Evolutionary conservation across 768 basidiomycete genomes (phyloP).

Genomic region (Lactarius sanguifluus): DNA sequence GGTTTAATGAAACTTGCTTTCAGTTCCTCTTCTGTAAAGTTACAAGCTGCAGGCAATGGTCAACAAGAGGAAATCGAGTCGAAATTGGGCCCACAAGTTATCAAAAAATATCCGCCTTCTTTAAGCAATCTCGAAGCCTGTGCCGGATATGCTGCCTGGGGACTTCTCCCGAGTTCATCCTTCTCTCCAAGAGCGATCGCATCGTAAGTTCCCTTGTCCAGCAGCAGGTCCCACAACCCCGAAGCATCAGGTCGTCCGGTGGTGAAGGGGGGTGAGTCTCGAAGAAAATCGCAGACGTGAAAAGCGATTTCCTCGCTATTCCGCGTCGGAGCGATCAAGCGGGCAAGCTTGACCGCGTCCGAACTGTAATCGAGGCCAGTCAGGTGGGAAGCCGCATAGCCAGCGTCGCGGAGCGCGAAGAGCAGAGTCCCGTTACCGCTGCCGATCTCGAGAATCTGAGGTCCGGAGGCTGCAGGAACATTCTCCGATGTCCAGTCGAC

Average conservation of each 20-base stretch:
- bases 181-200: conserved; percentile 74
- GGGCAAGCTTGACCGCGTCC: conserved; percentile 65
- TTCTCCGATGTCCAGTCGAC: conserved; percentile 65
- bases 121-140: conserved; percentile 57
- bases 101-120: conserved; percentile 69
- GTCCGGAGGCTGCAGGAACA: conserved; percentile 47
- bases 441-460: conserved; percentile 73
- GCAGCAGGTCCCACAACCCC: conserved; percentile 64
- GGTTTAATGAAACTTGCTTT: conserved; percentile 49
- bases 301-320: conserved; percentile 50
- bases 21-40: conserved; percentile 81
- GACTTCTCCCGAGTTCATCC: conserved; percentile 51
- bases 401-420: conserved; percentile 66
- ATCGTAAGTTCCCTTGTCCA: conserved; percentile 91
- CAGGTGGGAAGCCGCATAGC: conserved; percentile 54
- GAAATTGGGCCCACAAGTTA: conserved; percentile 61
- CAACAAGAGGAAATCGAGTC: background rate
- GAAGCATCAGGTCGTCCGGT: conserved; percentile 27
- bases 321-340: conserved; percentile 51
- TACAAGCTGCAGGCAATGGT: conserved; percentile 49
- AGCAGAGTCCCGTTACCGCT: conserved; percentile 78
- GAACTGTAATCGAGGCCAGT: conserved; percentile 77
- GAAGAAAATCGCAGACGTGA: conserved; percentile 62
- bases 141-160: conserved; percentile 58
- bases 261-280: conserved; percentile 46